phyloP scores from a whole-genome alignment of 352 stramenopile genomes.

The Globisporangium splendens region DNA sequence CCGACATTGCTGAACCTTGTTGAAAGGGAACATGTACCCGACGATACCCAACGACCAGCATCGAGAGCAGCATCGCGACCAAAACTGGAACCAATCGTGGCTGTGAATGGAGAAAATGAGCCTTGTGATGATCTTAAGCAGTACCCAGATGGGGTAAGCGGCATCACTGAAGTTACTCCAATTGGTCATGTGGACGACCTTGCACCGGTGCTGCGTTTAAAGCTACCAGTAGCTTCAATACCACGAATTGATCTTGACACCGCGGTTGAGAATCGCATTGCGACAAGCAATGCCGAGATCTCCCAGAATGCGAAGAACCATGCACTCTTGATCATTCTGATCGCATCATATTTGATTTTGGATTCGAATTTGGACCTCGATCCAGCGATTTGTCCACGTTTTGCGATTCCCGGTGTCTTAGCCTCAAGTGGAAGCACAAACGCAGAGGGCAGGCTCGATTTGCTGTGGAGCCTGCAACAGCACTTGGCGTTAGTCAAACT shows the following conservation, averaged over 20 bases:
- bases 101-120: background rate
- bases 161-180: background rate
- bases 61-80: background rate
- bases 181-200: background rate
- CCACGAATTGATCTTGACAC: background rate
- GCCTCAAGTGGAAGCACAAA: background rate
- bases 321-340: slow-evolving; percentile 24
- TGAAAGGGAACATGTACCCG: background rate
- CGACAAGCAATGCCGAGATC: background rate
- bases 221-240: slow-evolving; percentile 6
- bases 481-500: slow-evolving; percentile 21
- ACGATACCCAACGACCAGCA: background rate
- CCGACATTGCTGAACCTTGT: slow-evolving; percentile 20
- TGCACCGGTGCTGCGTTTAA: slow-evolving; percentile 1
- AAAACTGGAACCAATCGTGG: background rate
- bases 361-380: slow-evolving; percentile 38
- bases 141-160: background rate
- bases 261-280: background rate
- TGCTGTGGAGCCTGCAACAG: slow-evolving; percentile 46
- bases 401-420: slow-evolving; percentile 20
- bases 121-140: background rate
- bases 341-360: slow-evolving; percentile 27
- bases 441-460: slow-evolving; percentile 10
- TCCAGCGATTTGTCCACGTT: slow-evolving; percentile 28
- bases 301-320: slow-evolving; percentile 19